Evolutionary conservation across 208 protist species (phyloP).

Genomic region (Leishmania tarentolae): DNA sequence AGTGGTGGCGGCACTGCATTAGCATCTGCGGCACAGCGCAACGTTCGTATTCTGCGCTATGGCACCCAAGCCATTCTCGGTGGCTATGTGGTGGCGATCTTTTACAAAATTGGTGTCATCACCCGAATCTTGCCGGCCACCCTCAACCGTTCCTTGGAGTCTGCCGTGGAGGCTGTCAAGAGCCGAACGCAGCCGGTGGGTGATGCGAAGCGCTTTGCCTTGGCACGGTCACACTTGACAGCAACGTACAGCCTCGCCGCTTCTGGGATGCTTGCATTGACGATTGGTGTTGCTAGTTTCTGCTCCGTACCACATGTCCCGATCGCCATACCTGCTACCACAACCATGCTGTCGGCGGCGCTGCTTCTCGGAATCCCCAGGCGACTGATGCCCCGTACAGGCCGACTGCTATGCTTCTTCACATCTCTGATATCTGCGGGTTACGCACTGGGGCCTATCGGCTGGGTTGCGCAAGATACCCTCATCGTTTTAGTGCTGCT

Average conservation of each 20-base stretch:
- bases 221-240: slow-evolving; percentile 59
- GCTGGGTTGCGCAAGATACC: slow-evolving; percentile 75
- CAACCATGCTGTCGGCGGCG: slow-evolving; percentile 43
- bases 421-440: slow-evolving; percentile 50
- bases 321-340: slow-evolving; percentile 51
- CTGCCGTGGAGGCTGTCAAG: slow-evolving; percentile 60
- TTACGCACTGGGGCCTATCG: slow-evolving; percentile 76
- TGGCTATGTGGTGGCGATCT: slow-evolving; percentile 58
- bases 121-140: slow-evolving; percentile 34
- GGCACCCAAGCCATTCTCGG: slow-evolving; percentile 53
- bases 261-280: slow-evolving; percentile 53
- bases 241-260: slow-evolving; percentile 48
- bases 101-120: slow-evolving; percentile 63
- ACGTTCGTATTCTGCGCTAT: slow-evolving; percentile 37
- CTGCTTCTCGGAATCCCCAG: slow-evolving; percentile 56
- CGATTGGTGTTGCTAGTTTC: slow-evolving; percentile 53
- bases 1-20: background rate
- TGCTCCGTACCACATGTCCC: slow-evolving; percentile 50
- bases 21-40: background rate
- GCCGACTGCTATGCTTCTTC: slow-evolving; percentile 49
- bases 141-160: slow-evolving; percentile 36
- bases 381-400: slow-evolving; percentile 35
- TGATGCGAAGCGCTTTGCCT: slow-evolving; percentile 41
- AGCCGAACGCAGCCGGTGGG: slow-evolving; percentile 59
- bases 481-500: slow-evolving; percentile 54